Evolutionary conservation across 768 basidiomycete genomes (phyloP).

Genomic region (Antrodiella citrinella): DNA sequence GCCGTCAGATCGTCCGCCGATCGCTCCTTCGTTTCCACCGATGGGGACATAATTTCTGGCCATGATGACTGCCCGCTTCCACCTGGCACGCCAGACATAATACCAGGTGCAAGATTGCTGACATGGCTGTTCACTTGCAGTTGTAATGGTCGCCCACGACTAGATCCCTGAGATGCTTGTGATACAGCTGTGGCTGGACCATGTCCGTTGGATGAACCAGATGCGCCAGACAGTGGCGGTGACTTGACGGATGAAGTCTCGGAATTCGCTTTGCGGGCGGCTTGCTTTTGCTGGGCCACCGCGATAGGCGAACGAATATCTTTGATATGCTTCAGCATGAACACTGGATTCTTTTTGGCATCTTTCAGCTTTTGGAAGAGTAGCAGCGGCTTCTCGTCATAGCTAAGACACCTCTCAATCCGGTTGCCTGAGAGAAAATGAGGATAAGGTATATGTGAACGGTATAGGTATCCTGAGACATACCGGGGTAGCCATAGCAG

Average conservation of each 20-base stretch:
- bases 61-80: conserved; percentile 54
- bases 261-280: conserved; percentile 67
- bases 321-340: conserved; percentile 96
- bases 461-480: conserved; percentile 15
- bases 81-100: conserved; percentile 45
- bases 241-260: conserved; percentile 17
- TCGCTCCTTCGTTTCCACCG: conserved; percentile 34
- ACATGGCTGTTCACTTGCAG: conserved; percentile 59
- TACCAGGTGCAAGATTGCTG: conserved; percentile 35
- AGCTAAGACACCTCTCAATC: conserved; percentile 90
- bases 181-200: conserved; percentile 26
- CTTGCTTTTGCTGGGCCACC: conserved; percentile 94
- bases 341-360: conserved; percentile 94
- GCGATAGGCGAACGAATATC: conserved; percentile 97
- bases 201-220: conserved; percentile 35
- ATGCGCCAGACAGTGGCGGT: conserved; percentile 30
- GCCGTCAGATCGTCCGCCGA: conserved; percentile 28
- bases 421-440: conserved; percentile 43
- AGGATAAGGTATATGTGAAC: not conserved
- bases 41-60: conserved; percentile 66
- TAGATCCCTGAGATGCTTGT: conserved; percentile 24
- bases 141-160: conserved; percentile 47
- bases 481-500: conserved; percentile 90
- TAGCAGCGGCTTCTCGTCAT: conserved; percentile 95
- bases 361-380: conserved; percentile 98